Evolutionary conservation across 495 filamentous ascomycete genomes (phyloP).

Genomic region (Daldinia childiae): DNA sequence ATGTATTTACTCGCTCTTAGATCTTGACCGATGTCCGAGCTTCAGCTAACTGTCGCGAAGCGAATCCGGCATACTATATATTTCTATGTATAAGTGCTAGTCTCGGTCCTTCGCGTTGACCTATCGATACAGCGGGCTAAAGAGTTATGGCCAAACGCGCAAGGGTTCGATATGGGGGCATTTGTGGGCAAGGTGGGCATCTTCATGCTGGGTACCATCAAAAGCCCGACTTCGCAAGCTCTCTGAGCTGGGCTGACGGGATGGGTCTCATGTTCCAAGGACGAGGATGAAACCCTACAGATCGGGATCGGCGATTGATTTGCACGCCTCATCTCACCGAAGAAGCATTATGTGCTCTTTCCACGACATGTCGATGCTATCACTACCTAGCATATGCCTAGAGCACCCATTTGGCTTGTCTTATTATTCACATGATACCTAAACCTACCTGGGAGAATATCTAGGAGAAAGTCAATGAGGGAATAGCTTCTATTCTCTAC

Average conservation of each 20-base stretch:
- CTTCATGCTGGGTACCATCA: not conserved
- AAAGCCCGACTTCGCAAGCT: constrained; percentile 18
- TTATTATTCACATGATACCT: not conserved
- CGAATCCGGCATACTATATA: not conserved
- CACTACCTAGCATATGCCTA: not conserved
- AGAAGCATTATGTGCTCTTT: not conserved
- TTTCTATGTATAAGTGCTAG: constrained; percentile 1
- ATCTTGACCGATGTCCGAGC: constrained; percentile 25
- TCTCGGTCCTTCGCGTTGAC: not conserved
- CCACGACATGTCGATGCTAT: not conserved
- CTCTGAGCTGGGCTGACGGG: not conserved
- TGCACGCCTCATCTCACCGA: not conserved
- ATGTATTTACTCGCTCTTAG: constrained; percentile 14
- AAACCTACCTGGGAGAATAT: not conserved
- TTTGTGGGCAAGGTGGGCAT: constrained; percentile 1
- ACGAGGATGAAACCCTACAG: not conserved
- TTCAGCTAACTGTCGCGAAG: not conserved
- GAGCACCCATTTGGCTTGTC: not conserved
- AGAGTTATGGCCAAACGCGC: not conserved
- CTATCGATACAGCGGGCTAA: not conserved
- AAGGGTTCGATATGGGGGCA: constrained; percentile 7
- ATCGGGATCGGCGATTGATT: not conserved
- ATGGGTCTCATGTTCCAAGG: not conserved
- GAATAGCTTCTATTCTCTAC: not conserved
- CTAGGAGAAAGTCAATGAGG: not conserved